Conservation (phyloP, 1,284 basidiomycete genomes). For the Leccinum solheimii region DNA sequence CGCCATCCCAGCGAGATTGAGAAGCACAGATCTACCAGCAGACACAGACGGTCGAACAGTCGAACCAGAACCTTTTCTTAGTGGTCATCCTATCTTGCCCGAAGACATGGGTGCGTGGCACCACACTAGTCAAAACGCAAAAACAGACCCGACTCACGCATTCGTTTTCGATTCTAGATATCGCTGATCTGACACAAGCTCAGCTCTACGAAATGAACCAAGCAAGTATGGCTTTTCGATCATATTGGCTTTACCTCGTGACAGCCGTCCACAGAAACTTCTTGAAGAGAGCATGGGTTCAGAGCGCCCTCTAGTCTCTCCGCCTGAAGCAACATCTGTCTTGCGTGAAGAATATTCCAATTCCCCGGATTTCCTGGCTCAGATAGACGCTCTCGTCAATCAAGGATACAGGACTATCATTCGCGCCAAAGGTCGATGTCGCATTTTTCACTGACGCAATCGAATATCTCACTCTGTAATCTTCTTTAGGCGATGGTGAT, state of each 20-base stretch:
- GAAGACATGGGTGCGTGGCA: slow-evolving; percentile 32
- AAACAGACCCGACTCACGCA: neutral
- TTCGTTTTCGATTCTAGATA: slow-evolving; percentile 23
- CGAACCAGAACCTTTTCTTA: slow-evolving; percentile 25
- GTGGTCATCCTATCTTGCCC: slow-evolving; percentile 32
- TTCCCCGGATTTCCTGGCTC: slow-evolving; percentile 56
- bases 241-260: slow-evolving; percentile 4
- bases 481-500: slow-evolving; percentile 65
- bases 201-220: slow-evolving; percentile 55
- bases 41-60: slow-evolving; percentile 9
- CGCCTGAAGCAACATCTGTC: slow-evolving; percentile 46
- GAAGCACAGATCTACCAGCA: slow-evolving; percentile 28
- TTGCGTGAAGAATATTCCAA: slow-evolving; percentile 67
- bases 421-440: slow-evolving; percentile 60
- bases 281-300: slow-evolving; percentile 49
- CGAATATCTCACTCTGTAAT: slow-evolving; percentile 10
- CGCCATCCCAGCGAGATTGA: slow-evolving; percentile 25
- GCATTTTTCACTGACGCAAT: slow-evolving; percentile 33
- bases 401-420: slow-evolving; percentile 64
- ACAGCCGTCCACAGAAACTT: slow-evolving; percentile 37
- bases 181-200: slow-evolving; percentile 34
- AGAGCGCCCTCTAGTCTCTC: slow-evolving; percentile 52
- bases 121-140: neutral
- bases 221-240: slow-evolving; percentile 25
- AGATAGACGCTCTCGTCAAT: slow-evolving; percentile 61